Evolutionary conservation across 768 basidiomycete genomes (phyloP), one percentile per base, ranked within the genome.

Genomic region (Boletus tomentosulus): DNA sequence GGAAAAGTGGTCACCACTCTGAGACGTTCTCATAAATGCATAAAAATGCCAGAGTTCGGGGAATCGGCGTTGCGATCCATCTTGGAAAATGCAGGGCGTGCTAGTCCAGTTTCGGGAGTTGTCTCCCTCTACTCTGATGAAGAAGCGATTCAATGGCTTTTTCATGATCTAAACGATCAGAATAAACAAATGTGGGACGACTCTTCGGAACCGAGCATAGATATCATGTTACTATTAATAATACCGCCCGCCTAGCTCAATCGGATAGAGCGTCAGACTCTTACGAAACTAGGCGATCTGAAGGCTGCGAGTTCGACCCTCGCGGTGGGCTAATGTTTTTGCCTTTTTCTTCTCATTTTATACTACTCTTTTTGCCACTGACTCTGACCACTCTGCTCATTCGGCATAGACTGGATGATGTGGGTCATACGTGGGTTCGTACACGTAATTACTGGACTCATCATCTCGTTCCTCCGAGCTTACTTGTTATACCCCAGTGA

Each of bases 191-290:
- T 19, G 19, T 19, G 19, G 19, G 19, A 1, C 19, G 19, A 19
- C 19, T 19, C 19, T 19, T 19, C 19, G 19, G 19, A 19, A 19
- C 19, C 19, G 19, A 19, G 1, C 19, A 19, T 34, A 19, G 8
- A 38, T 9, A 38, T 19, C 37, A 38, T 19, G 37, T 38, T 19
- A 6, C 1, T 6, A 0, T 3, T 24, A 24, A 22, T 10, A 6
- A 22, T 37, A 35, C 45, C 60, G 78, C 78, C 79, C 76, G 78
- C 78, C 78, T 80, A 81, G 80, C 78, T 81, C 80, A 80, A 80
- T 80, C 78, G 78, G 78, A 80, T 81, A 80, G 79, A 81, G 78
- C 78, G 78, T 80, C 78, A 81, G 78, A 80, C 78, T 80, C 78
- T 80, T 81, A 81, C 16, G n/a, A 27, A 46, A 65, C 60, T 70